Base-by-base conservation (phyloP, 2,329 filamentous ascomycete species). In the Cladophialophora psammophila region DNA sequence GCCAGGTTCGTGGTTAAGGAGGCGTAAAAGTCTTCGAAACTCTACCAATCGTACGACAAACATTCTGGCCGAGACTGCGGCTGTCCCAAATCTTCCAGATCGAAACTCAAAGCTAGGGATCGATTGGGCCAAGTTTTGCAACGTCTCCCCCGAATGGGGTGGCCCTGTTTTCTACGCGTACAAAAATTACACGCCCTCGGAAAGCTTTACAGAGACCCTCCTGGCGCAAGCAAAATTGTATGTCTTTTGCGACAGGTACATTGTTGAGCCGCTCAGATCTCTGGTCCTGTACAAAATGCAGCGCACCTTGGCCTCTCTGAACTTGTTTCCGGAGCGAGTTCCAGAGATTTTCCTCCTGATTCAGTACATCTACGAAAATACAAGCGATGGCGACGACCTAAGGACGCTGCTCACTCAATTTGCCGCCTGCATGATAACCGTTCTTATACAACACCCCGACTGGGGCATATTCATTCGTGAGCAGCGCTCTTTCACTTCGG, bases 211-310 rank as follows among this genome's bases (percentile, higher is more conserved):
- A 26, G 61, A 58, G 52, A 58, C 26, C 2, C 31, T 82, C 53
- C 72, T 81, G 3, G 74, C 72, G 13, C 79, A 81, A 66, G 79
- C 77, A 1, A 73, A 72, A n/a, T 67, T 82, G 6, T 81, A 80
- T 55, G 73, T 78, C 2, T 73, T 82, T n/a, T 78, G 80, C 1
- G 78, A 83, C 62, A 78, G 75, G 42, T 80, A 80, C 68, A 72
- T 75, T 32, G 78, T 81, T 26, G 53, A 75, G 6, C 35, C 69
- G 1, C 74, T 82, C 31, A 66, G 72, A 60, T 66, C 68, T 1
- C 69, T 79, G 6, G 71, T 74, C 20, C 63, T 78, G 1, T 63
- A 71, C 35, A 79, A 80, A 66, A 69, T 81, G 38, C 73, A 76
- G 34, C 65, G 72, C 5, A 76, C 73, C 1, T 68, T 82, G 26